These are phyloP conservation scores for Sugiyamaella qingdaonensis DNA, from an alignment of 805 yeast genomes.

Conservation along the genomic window DNA sequence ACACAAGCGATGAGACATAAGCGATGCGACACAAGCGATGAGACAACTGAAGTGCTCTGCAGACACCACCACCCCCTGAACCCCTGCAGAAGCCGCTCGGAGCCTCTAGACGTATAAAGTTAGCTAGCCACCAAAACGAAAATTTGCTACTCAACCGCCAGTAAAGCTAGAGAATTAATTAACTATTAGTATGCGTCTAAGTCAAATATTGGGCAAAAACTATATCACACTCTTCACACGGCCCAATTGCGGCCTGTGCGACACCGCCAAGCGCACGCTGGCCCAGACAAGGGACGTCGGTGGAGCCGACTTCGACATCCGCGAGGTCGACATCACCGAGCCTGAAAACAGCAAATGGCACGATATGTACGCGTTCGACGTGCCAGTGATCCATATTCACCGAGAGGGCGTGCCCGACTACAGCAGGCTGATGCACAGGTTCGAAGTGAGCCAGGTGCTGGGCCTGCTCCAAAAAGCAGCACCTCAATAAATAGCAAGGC, in stretches of 20 bases:
- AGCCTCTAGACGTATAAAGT: background rate
- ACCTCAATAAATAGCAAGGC: background rate
- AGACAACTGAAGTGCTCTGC: background rate
- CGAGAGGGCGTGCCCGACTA: slow-evolving; percentile 11
- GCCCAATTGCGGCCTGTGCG: slow-evolving; percentile 36
- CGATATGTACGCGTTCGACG: slow-evolving; percentile 36
- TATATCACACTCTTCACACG: slow-evolving; percentile 31
- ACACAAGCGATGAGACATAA: too few species aligned
- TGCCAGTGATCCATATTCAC: slow-evolving; percentile 33
- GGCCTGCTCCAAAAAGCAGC: slow-evolving; percentile 3
- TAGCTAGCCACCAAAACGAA: background rate
- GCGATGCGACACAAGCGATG: too few species aligned
- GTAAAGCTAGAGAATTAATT: background rate
- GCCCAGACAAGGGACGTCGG: slow-evolving; percentile 19
- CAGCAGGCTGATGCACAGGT: slow-evolving; percentile 27
- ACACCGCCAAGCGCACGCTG: slow-evolving; percentile 27
- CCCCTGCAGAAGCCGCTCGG: slow-evolving; percentile 1
- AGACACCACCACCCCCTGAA: background rate
- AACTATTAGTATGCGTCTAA: slow-evolving; percentile 9
- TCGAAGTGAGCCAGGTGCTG: slow-evolving; percentile 22
- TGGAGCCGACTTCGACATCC: slow-evolving; percentile 17
- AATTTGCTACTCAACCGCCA: background rate
- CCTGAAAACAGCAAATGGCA: slow-evolving; percentile 33
- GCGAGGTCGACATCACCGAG: slow-evolving; percentile 32
- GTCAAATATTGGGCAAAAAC: background rate